Conservation (phyloP, 2,329 filamentous ascomycete species). For the Pyrenochaeta sp. region DNA sequence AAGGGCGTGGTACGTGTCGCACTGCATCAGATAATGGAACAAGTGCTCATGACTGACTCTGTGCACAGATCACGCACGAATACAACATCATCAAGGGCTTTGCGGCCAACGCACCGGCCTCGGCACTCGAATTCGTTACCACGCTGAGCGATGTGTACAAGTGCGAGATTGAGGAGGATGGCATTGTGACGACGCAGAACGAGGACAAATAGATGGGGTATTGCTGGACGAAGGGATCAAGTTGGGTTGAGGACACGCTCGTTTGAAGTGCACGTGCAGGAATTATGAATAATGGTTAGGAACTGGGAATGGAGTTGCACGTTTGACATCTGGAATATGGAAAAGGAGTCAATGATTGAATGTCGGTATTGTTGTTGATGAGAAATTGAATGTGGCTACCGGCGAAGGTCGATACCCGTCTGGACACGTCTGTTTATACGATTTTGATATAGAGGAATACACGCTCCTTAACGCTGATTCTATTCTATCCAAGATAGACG, state of each 20-base stretch:
- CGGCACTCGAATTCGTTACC: constrained; percentile 72
- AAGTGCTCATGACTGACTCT: not conserved
- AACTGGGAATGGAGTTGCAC: too few relatives aligned
- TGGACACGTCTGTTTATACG: too few relatives aligned
- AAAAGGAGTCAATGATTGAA: too few relatives aligned
- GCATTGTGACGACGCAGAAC: constrained; percentile 62
- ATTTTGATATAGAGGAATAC: too few relatives aligned
- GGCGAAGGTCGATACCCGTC: too few relatives aligned
- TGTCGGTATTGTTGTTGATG: too few relatives aligned
- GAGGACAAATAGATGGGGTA: constrained; percentile 12
- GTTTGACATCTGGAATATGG: too few relatives aligned
- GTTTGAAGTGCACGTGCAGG: not conserved
- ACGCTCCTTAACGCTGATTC: too few relatives aligned
- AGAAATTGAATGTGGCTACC: too few relatives aligned
- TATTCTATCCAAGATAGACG: too few relatives aligned
- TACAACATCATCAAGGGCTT: constrained; percentile 76
- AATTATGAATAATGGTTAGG: too few relatives aligned
- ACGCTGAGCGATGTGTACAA: constrained; percentile 67
- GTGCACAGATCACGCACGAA: constrained; percentile 74
- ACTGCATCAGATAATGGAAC: not conserved
- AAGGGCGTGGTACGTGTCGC: constrained; percentile 61
- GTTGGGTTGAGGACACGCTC: not conserved
- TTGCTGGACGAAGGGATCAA: not conserved
- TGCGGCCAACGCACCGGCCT: constrained; percentile 74
- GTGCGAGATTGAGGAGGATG: constrained; percentile 78